Evolutionary conservation across 768 basidiomycete species (phyloP).

Genomic region (Tremella fuciformis): DNA sequence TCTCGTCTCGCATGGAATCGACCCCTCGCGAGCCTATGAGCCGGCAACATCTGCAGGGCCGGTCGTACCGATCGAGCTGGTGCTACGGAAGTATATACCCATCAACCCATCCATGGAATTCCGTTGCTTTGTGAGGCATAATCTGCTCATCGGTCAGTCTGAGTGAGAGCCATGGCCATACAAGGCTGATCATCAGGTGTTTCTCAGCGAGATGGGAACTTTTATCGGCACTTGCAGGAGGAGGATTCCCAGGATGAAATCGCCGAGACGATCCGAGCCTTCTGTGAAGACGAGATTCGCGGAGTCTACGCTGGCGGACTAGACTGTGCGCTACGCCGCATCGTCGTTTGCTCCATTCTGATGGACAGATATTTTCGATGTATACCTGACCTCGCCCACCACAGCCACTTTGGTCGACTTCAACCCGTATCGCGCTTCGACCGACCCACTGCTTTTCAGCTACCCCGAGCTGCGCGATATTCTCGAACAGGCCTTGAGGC

Average conservation of each 20-base stretch:
- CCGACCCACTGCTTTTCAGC: constrained; percentile 82
- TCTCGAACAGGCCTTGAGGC: constrained; percentile 10
- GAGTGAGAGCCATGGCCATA: background rate
- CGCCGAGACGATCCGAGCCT: constrained; percentile 56
- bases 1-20: constrained; percentile 77
- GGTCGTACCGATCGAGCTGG: constrained; percentile 63
- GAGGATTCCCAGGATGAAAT: constrained; percentile 60
- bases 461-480: constrained; percentile 68
- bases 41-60: constrained; percentile 5
- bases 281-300: constrained; percentile 70
- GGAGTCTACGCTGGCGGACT: constrained; percentile 60
- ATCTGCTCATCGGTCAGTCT: constrained; percentile 65
- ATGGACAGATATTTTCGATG: constrained; percentile 73
- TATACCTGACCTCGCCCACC: constrained; percentile 76
- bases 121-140: constrained; percentile 80
- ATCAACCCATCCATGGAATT: constrained; percentile 80
- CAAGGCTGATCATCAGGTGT: constrained; percentile 59
- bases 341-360: background rate
- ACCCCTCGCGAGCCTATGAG: constrained; percentile 60
- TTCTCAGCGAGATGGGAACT: constrained; percentile 82
- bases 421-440: constrained; percentile 78
- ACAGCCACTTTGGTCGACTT: constrained; percentile 84
- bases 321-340: constrained; percentile 63
- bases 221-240: constrained; percentile 82
- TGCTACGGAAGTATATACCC: constrained; percentile 85